Percentiles rank a stretch among this genome's conserved stretches.
phyloP scores from a whole-genome alignment of 2,329 filamentous ascomycete genomes.

The Corynespora cassiicola region DNA sequence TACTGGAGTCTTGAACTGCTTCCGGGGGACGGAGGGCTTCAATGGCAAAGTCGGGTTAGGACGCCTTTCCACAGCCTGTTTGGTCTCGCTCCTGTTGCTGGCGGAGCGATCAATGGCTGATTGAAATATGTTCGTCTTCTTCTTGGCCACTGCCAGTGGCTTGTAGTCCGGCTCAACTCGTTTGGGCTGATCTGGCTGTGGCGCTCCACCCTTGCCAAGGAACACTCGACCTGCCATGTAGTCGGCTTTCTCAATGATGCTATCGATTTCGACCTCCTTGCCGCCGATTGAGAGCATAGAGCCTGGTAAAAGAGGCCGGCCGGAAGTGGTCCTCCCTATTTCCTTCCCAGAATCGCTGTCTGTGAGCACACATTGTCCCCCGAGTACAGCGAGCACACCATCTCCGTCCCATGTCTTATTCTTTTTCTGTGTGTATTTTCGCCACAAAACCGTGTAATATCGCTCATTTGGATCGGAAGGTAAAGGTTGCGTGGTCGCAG shows the following conservation, averaged over 20 bases:
- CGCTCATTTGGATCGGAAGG: conserved; percentile 34
- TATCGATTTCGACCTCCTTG: conserved; percentile 73
- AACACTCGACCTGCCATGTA: conserved; percentile 59
- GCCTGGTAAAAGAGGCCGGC: conserved; percentile 64
- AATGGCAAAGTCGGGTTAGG: too few relatives aligned
- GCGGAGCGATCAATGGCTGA: background rate
- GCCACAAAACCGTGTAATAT: conserved; percentile 59
- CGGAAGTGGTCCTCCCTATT: conserved; percentile 64
- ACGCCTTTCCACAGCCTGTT: too few relatives aligned
- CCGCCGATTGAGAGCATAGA: conserved; percentile 68
- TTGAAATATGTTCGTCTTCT: background rate
- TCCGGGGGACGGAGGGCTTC: conserved; percentile 48
- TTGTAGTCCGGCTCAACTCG: conserved; percentile 22
- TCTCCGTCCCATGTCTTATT: conserved; percentile 82
- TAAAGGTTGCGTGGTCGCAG: conserved; percentile 21
- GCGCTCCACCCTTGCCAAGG: conserved; percentile 32
- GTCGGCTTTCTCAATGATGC: conserved; percentile 65
- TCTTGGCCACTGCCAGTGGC: conserved; percentile 6
- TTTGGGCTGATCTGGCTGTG: conserved; percentile 26
- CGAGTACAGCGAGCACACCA: conserved; percentile 65
- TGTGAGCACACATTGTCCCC: conserved; percentile 65
- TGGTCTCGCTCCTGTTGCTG: too few relatives aligned
- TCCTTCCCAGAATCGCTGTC: conserved; percentile 67
- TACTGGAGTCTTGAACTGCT: conserved; percentile 68
- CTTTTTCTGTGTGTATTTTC: conserved; percentile 74